Conservation (phyloP, 345 rosid genomes). For the Citrus sinensis region DVS_A1.0 CM039166.1:24500501-24501000, state of each 20-base stretch:
- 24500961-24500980: no score
- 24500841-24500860: no score
- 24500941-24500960: no score
- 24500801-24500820: no score
- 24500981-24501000: no score
- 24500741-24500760: not conserved
- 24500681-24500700: not conserved
- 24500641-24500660: not conserved
- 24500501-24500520: not conserved
- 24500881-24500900: no score
- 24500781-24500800: no score
- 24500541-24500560: constrained; percentile 32
- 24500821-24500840: no score
- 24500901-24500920: no score
- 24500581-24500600: constrained; percentile 13
- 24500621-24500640: constrained; percentile 14
- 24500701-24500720: not conserved
- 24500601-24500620: constrained; percentile 29
- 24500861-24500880: no score
- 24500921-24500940: no score
- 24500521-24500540: constrained; percentile 15
- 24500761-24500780: no score
- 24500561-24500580: constrained; percentile 27
- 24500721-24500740: not conserved
- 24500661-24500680: not conserved